Base-by-base conservation (phyloP, 345 rosid genomes). In the Sonneratia caseolaris region DNA sequence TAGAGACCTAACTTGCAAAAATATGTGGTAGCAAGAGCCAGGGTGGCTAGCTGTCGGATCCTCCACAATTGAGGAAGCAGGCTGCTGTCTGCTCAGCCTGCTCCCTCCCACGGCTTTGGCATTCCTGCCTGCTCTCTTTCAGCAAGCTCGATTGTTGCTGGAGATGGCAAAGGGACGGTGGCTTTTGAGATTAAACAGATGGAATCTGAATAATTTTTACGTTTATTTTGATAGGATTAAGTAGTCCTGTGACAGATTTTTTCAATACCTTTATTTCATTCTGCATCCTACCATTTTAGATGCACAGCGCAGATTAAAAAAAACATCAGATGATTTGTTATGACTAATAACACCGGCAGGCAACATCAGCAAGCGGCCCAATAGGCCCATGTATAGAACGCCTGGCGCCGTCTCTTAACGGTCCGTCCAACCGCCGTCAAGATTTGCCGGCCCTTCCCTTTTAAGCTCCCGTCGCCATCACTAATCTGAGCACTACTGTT, bases 391-490 rank as follows among this genome's bases (percentile, higher is more conserved):
- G 14, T 27, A 27, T 3, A 27, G 48, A 12, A 42, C 71, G 42
- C 22, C 15, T 53, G 37, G 27, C 61, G 69, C 61, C 61, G 62
- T 69, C 35, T n/a, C 5, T 21, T 36, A 38, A 51, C 64, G 18
- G 12, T 35, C 15, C 22, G 45, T 42, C 69, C 35, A 47, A 47
- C 40, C 14, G 37, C 76, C 73, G 68, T 61, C 73, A 22, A 74
- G 68, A 74, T 35, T 18, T 27, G 37, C 24, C 66, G 70, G 27
- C 76, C 10, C 56, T 49, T 27, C 48, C 43, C 4, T 37, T 22
- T 43, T 59, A 27, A 37, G 66, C 37, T 40, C 40, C 40, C 12
- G 49, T 19, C 47, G n/a, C 68, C 14, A 19, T 45, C 56, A 35
- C 56, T 0, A 56, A 21, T 38, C 27, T 15, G 48, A 21, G 22